Percentiles rank a stretch among this genome's conserved stretches.
phyloP scores from a whole-genome alignment of 345 rosid genomes.

The Salix brachista region DNA sequence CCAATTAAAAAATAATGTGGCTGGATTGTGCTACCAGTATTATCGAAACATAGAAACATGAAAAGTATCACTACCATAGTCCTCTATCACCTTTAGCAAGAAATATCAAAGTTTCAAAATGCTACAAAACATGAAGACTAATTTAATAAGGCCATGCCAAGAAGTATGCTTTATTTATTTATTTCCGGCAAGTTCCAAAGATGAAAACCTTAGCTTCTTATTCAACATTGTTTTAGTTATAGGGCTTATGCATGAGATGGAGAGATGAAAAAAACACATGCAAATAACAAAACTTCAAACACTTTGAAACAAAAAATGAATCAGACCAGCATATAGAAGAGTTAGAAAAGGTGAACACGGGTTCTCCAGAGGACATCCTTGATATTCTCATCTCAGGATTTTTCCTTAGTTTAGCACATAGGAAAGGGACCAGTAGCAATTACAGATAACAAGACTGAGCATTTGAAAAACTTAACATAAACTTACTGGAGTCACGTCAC shows the following conservation, averaged over 20 bases:
- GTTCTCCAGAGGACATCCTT: background rate
- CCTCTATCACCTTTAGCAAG: background rate
- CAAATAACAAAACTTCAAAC: background rate
- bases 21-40: background rate
- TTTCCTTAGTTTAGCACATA: background rate
- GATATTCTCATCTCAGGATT: background rate
- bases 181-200: background rate
- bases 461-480: constrained; percentile 4
- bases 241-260: background rate
- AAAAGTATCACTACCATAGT: background rate
- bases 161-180: background rate
- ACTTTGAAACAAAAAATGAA: background rate
- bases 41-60: background rate
- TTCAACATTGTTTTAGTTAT: background rate
- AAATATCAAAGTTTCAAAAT: background rate
- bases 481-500: constrained; percentile 58
- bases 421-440: background rate
- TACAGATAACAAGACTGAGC: background rate
- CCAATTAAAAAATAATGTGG: background rate
- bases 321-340: background rate
- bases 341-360: background rate
- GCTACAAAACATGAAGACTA: background rate
- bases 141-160: background rate
- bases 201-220: background rate
- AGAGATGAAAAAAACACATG: background rate